Evolutionary conservation across 2,329 filamentous ascomycete genomes (phyloP).

Genomic region (Cercospora sp.): DNA sequence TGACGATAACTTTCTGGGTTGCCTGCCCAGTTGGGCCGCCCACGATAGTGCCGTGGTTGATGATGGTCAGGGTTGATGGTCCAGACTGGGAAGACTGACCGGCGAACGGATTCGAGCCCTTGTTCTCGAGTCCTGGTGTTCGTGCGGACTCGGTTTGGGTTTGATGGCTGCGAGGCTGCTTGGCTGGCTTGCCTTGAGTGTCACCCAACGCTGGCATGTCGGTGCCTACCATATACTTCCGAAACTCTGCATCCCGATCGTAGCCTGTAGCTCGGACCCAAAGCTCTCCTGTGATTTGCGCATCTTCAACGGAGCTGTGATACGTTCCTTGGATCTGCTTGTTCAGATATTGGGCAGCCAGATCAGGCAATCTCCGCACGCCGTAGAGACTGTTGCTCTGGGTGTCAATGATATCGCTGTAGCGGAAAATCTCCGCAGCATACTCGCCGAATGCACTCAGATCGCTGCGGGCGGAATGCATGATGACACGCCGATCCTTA

Average conservation of each 20-base stretch:
- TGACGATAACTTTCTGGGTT: too few species aligned
- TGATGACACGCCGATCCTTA: not conserved
- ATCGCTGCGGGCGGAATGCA: not conserved
- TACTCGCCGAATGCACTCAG: not conserved
- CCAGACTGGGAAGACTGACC: too few species aligned
- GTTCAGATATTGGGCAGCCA: not conserved
- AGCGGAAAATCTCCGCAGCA: not conserved
- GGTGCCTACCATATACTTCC: not conserved
- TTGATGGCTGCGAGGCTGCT: too few species aligned
- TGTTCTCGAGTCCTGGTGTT: too few species aligned
- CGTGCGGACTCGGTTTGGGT: too few species aligned
- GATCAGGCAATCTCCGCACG: not conserved
- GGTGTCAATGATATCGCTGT: not conserved
- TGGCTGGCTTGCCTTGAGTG: too few species aligned
- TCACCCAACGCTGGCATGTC: too few species aligned
- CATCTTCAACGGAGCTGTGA: not conserved
- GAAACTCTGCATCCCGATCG: not conserved
- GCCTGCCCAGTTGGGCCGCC: too few species aligned
- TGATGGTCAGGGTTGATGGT: too few species aligned
- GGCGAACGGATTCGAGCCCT: too few species aligned
- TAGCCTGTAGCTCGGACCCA: too few species aligned
- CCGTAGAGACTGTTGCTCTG: not conserved
- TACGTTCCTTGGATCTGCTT: not conserved
- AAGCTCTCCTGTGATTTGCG: not conserved
- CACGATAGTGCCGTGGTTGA: too few species aligned